Evolutionary conservation across 768 basidiomycete species (phyloP), one percentile per base, ranked within the genome.

Genomic region (Kwoniella sp.): DNA sequence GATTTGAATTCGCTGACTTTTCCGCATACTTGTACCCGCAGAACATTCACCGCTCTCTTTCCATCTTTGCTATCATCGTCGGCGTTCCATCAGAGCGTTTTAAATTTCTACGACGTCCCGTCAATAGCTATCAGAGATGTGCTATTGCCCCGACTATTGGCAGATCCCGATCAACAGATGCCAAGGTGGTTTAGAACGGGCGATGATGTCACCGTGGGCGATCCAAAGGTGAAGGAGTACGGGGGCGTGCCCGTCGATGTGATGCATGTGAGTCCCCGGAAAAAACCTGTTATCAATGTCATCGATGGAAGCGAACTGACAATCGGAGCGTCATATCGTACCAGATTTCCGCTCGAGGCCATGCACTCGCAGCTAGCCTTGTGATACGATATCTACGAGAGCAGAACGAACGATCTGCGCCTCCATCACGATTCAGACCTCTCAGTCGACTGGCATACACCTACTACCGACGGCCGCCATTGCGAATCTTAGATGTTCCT

Each of bases 31-130:
- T 25, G 2, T 22, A 21, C 17, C 17, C 54, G 26, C 63, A 78
- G 77, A 59, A 73, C 73, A 5, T 76, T 78, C 63, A 71, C 77
- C 5, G 64, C 70, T 8, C 69, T 78, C 21, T 78, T 76, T 69
- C 64, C 71, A 0, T 59, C 72, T 13, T 63, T 76, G 0, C 26
- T 76, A 12, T 68, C 68, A 13, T 70, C 77, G 15, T 71, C 71
- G 17, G 64, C 77, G 19, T 61, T 76, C 4, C 77, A 78, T 47
- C 67, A 69, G 40, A 74, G 74, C 53, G 71, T 75, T 17, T 33
- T 61, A 27, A 59, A 71, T 24, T 75, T 66, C 64, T 76, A 76
- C 62, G 74, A 76, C 37, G 58, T 76, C 10, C 74, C 74, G 2
- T 65, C 71, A 21, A 49, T 76, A 9, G 69, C 71, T 2, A 53